A percentile compares a stretch with the other conserved stretches of the same genome.
Conservation (phyloP, 768 basidiomycete genomes). For the Daedalea quercina region DNA sequence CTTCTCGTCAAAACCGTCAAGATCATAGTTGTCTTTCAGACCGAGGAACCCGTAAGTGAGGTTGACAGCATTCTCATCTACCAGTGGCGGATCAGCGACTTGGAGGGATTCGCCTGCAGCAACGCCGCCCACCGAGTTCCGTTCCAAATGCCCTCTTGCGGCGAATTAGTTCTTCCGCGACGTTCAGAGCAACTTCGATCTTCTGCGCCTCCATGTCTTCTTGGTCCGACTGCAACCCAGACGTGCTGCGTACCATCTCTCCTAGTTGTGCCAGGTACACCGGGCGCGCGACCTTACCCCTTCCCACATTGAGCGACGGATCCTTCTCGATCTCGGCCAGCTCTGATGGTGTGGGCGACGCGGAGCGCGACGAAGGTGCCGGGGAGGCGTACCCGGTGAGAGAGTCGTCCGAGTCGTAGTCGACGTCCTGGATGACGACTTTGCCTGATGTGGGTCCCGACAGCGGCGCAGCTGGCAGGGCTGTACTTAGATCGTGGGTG, state of each 20-base stretch:
- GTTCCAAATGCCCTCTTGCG: conserved; percentile 80
- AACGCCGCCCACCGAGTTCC: conserved; percentile 63
- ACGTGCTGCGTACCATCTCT: conserved; percentile 61
- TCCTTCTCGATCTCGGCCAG: conserved; percentile 82
- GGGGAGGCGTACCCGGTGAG: conserved; percentile 70
- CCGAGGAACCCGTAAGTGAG: conserved; percentile 66
- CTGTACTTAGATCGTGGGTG: background rate
- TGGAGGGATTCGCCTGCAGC: conserved; percentile 5
- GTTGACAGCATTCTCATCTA: conserved; percentile 89
- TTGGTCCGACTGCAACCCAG: conserved; percentile 42
- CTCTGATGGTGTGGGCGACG: conserved; percentile 77
- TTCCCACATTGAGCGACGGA: conserved; percentile 67
- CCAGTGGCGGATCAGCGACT: background rate
- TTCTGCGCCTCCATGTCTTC: conserved; percentile 65
- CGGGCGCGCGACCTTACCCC: conserved; percentile 68
- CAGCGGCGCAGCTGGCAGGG: background rate
- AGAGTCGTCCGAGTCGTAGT: conserved; percentile 78
- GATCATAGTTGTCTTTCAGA: conserved; percentile 80
- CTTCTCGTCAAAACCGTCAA: conserved; percentile 69
- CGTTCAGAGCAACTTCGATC: conserved; percentile 72
- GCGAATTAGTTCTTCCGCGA: conserved; percentile 79
- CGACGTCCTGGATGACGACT: conserved; percentile 20
- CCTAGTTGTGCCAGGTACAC: conserved; percentile 88
- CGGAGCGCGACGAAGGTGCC: conserved; percentile 56
- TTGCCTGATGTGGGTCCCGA: background rate